These are phyloP conservation scores for Dioscorea cayenensis DNA, from an alignment of 116 monocot species.

Conservation along the genomic window DNA sequence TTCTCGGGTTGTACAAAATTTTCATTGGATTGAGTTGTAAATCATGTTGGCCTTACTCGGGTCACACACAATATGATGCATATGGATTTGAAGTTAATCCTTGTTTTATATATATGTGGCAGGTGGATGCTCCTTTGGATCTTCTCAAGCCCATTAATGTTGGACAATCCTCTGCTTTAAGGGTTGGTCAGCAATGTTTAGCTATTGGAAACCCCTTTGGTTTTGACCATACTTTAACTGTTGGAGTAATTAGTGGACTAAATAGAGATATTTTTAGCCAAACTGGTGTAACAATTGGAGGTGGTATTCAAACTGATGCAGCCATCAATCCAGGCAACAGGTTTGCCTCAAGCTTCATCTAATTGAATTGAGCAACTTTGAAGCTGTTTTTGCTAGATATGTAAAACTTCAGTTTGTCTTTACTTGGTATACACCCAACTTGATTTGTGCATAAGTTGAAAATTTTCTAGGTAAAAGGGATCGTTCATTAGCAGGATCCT, in stretches of 20 bases:
- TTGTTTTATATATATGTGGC: background rate
- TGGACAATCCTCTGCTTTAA: conserved; percentile 56
- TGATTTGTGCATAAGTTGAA: no score
- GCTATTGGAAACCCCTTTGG: conserved; percentile 98
- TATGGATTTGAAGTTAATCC: background rate
- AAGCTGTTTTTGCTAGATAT: background rate
- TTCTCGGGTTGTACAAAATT: no score
- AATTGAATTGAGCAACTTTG: background rate
- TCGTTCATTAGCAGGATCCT: no score
- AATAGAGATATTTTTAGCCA: conserved; percentile 95
- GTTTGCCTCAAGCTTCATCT: conserved; percentile 19
- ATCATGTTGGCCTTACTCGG: no score
- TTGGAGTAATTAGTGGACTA: conserved; percentile 89
- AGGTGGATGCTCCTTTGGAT: conserved; percentile 83
- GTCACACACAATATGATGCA: background rate
- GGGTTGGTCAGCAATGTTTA: conserved; percentile 93
- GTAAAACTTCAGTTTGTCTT: no score
- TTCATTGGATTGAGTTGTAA: no score
- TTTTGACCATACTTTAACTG: conserved; percentile 92
- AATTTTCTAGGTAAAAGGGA: no score
- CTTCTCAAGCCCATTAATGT: conserved; percentile 74
- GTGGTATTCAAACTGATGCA: conserved; percentile 96
- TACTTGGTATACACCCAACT: no score
- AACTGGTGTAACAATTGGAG: conserved; percentile 82
- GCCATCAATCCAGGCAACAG: conserved; percentile 99